Percentiles rank a stretch among this genome's conserved stretches.
Evolutionary conservation across 2,329 filamentous ascomycete species (phyloP).

Genomic region (Cytospora mali): DNA sequence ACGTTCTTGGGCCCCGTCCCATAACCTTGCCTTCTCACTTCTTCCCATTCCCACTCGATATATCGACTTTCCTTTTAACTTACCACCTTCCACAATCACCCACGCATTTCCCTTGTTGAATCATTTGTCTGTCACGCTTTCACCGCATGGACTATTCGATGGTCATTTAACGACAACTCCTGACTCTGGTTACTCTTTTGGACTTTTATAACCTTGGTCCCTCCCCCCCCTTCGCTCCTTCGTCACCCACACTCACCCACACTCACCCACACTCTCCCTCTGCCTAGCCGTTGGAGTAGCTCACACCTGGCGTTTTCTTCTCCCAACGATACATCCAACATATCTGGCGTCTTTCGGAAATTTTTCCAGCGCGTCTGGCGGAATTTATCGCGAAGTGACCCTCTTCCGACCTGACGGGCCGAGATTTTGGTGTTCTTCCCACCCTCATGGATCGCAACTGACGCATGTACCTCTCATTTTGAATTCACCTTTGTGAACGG

Average conservation of each 20-base stretch:
- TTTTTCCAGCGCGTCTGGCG: background rate
- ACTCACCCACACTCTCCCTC: background rate
- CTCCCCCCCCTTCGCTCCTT: constrained; percentile 6
- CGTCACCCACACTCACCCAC: background rate
- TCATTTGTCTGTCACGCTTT: constrained; percentile 17
- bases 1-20: constrained; percentile 9
- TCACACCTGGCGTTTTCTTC: constrained; percentile 1
- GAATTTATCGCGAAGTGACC: background rate
- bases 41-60: constrained; percentile 24
- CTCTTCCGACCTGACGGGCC: background rate
- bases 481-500: constrained; percentile 14
- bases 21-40: constrained; percentile 26
- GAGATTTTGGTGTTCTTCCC: constrained; percentile 17
- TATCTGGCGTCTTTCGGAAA: constrained; percentile 1
- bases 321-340: background rate
- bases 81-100: constrained; percentile 22
- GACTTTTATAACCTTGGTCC: constrained; percentile 11
- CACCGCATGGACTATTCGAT: constrained; percentile 5
- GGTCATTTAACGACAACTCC: constrained; percentile 5
- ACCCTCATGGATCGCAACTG: constrained; percentile 20
- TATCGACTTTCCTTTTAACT: constrained; percentile 22
- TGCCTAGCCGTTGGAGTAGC: constrained; percentile 1
- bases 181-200: constrained; percentile 1
- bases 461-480: constrained; percentile 18
- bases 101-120: constrained; percentile 22